A percentile compares a stretch with the other conserved stretches of the same genome.
phyloP scores from a whole-genome alignment of 73 alveolate species.

The Breviolum minutum region DNA sequence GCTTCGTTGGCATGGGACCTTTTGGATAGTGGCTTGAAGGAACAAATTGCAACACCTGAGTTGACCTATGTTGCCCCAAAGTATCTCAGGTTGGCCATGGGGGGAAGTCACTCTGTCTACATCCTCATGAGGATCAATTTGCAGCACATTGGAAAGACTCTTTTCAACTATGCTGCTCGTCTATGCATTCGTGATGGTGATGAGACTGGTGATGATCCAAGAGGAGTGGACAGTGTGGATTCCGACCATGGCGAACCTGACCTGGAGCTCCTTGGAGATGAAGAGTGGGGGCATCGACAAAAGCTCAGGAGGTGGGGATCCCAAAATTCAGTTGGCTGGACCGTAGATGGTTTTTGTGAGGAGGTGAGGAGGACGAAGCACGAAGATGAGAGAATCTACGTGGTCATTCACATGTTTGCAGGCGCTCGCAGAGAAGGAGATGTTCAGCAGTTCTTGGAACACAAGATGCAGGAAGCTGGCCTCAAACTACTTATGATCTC shows the following conservation, averaged over 20 bases:
- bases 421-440: background rate
- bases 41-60: background rate
- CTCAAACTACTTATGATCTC: background rate
- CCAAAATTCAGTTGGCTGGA: background rate
- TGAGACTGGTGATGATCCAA: no score
- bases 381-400: background rate
- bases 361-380: background rate
- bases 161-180: background rate
- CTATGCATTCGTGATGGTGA: no score
- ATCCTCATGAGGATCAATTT: background rate
- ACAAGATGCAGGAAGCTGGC: background rate
- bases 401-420: background rate
- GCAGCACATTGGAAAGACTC: background rate
- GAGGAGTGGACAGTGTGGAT: no score
- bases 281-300: background rate
- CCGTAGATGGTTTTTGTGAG: constrained; percentile 6
- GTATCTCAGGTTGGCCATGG: background rate
- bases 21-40: background rate
- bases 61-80: background rate
- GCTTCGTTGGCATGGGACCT: background rate
- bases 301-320: background rate
- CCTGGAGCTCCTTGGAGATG: no score
- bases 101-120: background rate
- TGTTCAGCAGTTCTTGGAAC: background rate
- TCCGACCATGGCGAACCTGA: no score